Conservation (phyloP, 306 rosid genomes). For the Cicer bijugum region DNA sequence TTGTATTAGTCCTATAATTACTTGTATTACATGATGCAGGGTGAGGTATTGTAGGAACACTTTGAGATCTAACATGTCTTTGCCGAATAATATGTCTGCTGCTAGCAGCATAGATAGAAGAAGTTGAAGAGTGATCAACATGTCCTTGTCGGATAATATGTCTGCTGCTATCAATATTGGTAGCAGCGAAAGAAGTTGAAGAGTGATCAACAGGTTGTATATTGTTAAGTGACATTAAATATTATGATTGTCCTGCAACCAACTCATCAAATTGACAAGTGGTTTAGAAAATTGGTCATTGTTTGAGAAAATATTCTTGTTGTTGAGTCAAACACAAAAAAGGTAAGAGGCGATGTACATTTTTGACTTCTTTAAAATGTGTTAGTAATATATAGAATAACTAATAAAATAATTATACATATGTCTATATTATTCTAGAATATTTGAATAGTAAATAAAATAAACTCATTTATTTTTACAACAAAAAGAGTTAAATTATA, state of each 20-base stretch:
- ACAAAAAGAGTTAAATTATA: no score
- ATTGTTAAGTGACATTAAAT: conserved; percentile 57
- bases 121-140: background rate
- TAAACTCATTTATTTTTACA: no score
- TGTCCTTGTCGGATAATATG: conserved; percentile 48
- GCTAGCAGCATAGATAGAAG: background rate
- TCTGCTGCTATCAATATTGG: background rate
- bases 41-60: conserved; percentile 55
- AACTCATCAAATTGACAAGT: conserved; percentile 59
- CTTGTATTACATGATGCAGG: no score
- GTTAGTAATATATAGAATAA: no score
- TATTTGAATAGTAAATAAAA: no score
- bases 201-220: background rate
- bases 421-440: no score
- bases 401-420: no score
- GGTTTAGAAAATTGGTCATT: conserved; percentile 76
- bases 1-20: no score
- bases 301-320: conserved; percentile 52
- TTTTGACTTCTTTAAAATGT: no score
- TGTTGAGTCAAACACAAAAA: no score
- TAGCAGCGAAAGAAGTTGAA: background rate
- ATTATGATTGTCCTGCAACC: conserved; percentile 65
- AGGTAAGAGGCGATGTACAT: no score
- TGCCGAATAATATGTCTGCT: background rate
- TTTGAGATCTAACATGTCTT: conserved; percentile 63